These are phyloP conservation scores for Clarireedia sp. DNA, from an alignment of 2,329 filamentous ascomycete genomes.

Conservation along the genomic window DNA sequence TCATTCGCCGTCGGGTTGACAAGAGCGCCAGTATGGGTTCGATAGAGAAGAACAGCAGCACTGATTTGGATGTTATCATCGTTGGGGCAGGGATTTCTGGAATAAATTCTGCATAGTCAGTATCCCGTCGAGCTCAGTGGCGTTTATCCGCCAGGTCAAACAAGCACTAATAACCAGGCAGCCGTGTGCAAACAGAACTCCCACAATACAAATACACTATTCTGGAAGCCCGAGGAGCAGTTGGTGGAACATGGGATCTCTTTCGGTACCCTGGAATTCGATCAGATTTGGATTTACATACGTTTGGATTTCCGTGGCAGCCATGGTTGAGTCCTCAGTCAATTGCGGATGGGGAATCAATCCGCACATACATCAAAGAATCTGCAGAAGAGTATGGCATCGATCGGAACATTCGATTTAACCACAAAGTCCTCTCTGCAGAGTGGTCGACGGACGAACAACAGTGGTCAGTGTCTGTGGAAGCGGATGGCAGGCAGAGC, in stretches of 20 bases:
- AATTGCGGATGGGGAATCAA: slow-evolving; percentile 44
- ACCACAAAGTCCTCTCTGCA: slow-evolving; percentile 40
- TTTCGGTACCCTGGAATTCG: slow-evolving; percentile 69
- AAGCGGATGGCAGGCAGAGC: slow-evolving; percentile 29
- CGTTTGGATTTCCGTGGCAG: slow-evolving; percentile 60
- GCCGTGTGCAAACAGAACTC: slow-evolving; percentile 49
- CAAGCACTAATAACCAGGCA: not conserved
- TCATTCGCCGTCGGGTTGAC: not conserved
- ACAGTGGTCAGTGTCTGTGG: slow-evolving; percentile 43
- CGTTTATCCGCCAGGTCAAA: not conserved
- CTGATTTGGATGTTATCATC: slow-evolving; percentile 47
- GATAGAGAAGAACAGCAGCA: not conserved
- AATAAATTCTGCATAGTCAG: slow-evolving; percentile 60
- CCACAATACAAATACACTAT: slow-evolving; percentile 53
- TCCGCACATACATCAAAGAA: slow-evolving; percentile 45
- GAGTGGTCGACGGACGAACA: slow-evolving; percentile 49
- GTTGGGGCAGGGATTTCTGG: slow-evolving; percentile 69
- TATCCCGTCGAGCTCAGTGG: not conserved
- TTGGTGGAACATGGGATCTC: slow-evolving; percentile 74
- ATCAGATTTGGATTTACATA: slow-evolving; percentile 54
- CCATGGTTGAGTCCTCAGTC: slow-evolving; percentile 52
- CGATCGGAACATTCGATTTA: slow-evolving; percentile 45
- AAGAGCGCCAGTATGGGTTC: slow-evolving; percentile 13
- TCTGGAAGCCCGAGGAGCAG: slow-evolving; percentile 55
- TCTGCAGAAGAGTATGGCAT: slow-evolving; percentile 46